Evolutionary conservation across 78 protist species (phyloP), one percentile per base, ranked within the genome.

Genomic region (slime mould (Dictyostelium discoideum)): DNA sequence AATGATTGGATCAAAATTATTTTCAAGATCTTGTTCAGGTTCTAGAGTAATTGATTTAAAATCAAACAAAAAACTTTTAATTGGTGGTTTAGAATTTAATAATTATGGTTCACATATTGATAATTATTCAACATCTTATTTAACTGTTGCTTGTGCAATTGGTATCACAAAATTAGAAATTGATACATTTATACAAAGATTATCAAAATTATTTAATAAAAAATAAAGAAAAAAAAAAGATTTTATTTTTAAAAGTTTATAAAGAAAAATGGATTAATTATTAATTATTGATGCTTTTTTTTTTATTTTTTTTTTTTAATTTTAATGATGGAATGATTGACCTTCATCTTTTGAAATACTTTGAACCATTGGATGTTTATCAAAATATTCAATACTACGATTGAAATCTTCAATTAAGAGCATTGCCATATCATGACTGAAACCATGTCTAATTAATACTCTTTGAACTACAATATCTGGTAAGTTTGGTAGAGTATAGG

Each of bases 131-230:
- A 14, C 74, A 5, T 76, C 97, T 5, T 98, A 98, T 85, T 88
- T 98, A 73, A 97, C 97, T 3, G 95, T 81, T 32, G 98, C 99
- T 5, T 97, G 98, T 84, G 98, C 99, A 2, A 72, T 98, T 65
- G 99, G 99, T 86, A 85, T 96, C 39, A 72, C 87, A 26, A 65
- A 85, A 37, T 89, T 13, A 0, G 99, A 98, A 29, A 87, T 96
- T 40, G 96, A 92, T 78, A 22, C 16, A 18, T 92, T 97, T 54
- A 82, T 95, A 20, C 65, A 48, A 37, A 94, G 98, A 73, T 32
- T 97, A 26, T 79, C 67, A 60, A 95, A 95, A 86, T 54, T 92
- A 42, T 74, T 94, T 32, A 32, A 32, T 6, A 32, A 89, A 50
- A 2, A 81, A 77, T 26, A 22, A 63, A 6, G 22, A 20, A 63